A percentile compares a stretch with the other conserved stretches of the same genome.
These are phyloP conservation scores for Aureobasidium zeae DNA, from an alignment of 2,329 filamentous ascomycete species.

Conservation along the genomic window DNA sequence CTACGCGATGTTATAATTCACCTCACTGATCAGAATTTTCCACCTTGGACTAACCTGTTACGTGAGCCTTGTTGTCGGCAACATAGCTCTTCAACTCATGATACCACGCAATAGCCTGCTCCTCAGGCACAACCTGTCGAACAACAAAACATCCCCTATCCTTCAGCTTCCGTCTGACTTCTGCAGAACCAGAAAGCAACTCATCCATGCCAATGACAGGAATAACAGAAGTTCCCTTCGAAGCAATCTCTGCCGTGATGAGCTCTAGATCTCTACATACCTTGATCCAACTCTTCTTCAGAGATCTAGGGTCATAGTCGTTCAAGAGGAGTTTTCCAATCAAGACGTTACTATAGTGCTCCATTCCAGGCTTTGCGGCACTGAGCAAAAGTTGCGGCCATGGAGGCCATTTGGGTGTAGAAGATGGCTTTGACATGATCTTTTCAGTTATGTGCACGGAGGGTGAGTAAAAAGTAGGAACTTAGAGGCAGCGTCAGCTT, in stretches of 20 bases:
- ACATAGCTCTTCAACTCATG: slow-evolving; percentile 4
- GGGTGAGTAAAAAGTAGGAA: too few species aligned
- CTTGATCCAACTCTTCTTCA: slow-evolving; percentile 4
- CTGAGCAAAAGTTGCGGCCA: slow-evolving; percentile 2
- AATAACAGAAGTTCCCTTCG: background rate
- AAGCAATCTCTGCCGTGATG: slow-evolving; percentile 21
- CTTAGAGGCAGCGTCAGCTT: too few species aligned
- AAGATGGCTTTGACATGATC: too few species aligned
- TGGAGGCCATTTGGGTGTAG: slow-evolving; percentile 1
- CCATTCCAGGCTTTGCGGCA: background rate
- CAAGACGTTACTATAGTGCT: too few species aligned
- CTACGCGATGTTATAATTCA: too few species aligned
- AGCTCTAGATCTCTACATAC: background rate
- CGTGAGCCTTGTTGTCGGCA: background rate
- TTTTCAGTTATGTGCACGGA: too few species aligned
- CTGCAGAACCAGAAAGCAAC: background rate
- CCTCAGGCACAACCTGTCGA: background rate
- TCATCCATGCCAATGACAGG: slow-evolving; percentile 2
- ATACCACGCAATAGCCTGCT: slow-evolving; percentile 4
- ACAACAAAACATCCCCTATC: slow-evolving; percentile 6
- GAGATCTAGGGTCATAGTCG: background rate
- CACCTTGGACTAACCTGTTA: too few species aligned
- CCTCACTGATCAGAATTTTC: too few species aligned
- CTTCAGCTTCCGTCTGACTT: background rate
- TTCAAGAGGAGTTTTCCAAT: too few species aligned